A percentile compares a stretch with the other conserved stretches of the same genome.
phyloP scores from a whole-genome alignment of 371 early-diverging fungal species.

The Dinochytrium kinnereticum region DNA sequence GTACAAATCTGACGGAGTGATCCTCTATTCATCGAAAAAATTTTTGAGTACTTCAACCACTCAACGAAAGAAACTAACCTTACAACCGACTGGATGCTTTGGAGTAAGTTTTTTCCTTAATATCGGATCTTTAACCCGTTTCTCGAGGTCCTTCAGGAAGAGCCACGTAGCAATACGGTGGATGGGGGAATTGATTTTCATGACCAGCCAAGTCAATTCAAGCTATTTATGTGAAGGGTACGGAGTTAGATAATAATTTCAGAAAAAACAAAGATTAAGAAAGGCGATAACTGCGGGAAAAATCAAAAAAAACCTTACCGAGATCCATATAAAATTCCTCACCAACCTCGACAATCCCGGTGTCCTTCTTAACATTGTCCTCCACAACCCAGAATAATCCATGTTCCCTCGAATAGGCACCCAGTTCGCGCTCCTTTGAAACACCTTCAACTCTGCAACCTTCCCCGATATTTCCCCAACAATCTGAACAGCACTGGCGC shows the following conservation, averaged over 20 bases:
- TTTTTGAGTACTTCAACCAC: neutral
- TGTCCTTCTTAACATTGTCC: constrained; percentile 48
- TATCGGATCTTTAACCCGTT: constrained; percentile 38
- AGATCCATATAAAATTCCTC: neutral
- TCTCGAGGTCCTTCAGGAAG: constrained; percentile 22
- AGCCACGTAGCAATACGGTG: neutral
- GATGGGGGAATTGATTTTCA: neutral
- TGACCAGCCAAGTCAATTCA: neutral
- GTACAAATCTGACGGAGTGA: constrained; percentile 58
- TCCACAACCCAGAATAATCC: constrained; percentile 29
- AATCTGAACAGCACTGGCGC: constrained; percentile 55
- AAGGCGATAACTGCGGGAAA: neutral
- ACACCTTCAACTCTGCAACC: constrained; percentile 45
- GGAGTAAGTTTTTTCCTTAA: constrained; percentile 55
- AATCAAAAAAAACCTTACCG: constrained; percentile 4
- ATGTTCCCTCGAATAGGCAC: constrained; percentile 39
- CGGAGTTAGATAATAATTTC: too few relatives aligned
- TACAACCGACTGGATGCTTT: constrained; percentile 57
- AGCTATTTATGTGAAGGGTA: too few relatives aligned
- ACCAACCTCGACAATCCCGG: constrained; percentile 38
- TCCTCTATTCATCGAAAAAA: constrained; percentile 34
- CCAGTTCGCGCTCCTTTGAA: constrained; percentile 59
- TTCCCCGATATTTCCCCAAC: constrained; percentile 53
- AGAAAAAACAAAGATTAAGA: neutral
- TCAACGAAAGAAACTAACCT: constrained; percentile 20